Base-by-base conservation (phyloP, 176 grass and related monocot genomes). In the Echinochloa phyllopogon region DNA sequence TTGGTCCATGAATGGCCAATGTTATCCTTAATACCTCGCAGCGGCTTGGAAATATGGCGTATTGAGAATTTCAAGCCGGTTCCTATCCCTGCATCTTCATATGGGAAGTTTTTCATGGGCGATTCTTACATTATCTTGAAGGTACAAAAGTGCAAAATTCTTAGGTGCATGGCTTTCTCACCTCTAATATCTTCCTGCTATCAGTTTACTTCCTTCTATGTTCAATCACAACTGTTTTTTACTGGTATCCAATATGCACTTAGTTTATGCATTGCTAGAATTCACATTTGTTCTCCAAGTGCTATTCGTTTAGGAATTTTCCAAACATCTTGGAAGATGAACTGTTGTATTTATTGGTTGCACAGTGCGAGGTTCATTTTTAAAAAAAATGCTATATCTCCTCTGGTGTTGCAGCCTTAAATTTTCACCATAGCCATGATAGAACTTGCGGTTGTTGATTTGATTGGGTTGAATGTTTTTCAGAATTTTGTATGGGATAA, bases 51-150 rank as follows among this genome's bases (percentile, higher is more conserved):
- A 55, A 92, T 94, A 87, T 94, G 93, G 93, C 85, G 82, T 49
- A 86, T 94, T 51, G 90, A 94, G 79, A 86, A 92, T 82, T 94
- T 92, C 65, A 88, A 87, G 72, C 90, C 93, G 5, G 90, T 90
- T 63, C 85, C 82, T 68, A 61, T 94, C 63, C 90, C 87, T 64
- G 75, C 80, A 67, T 88, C 87, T 65, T 92, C 85, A 76, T 79
- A 90, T 80, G 93, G 93, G 69, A 92, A 94, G 38, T 92, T 94
- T 62, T 94, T 92, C 60, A 89, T 77, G 64, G 93, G 90, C 58
- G 93, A 94, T 92, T 90, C 93, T 23, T 94, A 94, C 81, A 88
- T 94, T 48, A 78, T 94, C 70, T 84, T 94, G 81, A 94, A 90
- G 94, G 89, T 97, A 85, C 29, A 38, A 25, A 38, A 68, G 85